A percentile compares a stretch with the other conserved stretches of the same genome.
Evolutionary conservation across 345 rosid species (phyloP).

Genomic region (Viola odorata): DNA sequence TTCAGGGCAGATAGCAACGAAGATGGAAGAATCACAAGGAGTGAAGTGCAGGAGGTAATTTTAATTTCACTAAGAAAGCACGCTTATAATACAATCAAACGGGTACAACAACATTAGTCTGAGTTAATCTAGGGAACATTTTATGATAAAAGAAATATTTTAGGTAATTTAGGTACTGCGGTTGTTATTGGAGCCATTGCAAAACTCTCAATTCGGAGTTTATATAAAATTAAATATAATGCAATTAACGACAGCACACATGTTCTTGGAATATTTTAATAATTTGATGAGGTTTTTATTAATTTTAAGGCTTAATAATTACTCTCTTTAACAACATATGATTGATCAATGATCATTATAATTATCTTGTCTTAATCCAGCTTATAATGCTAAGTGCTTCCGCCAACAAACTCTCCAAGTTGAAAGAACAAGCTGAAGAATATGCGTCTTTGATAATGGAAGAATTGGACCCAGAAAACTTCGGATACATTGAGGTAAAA

Average conservation of each 20-base stretch:
- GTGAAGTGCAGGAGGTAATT: conserved; percentile 80
- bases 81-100: too few relatives aligned
- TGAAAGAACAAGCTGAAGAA: conserved; percentile 90
- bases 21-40: conserved; percentile 79
- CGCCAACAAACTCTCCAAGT: conserved; percentile 80
- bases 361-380: conserved; percentile 31
- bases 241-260: too few relatives aligned
- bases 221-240: too few relatives aligned
- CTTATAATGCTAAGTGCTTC: conserved; percentile 95
- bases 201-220: too few relatives aligned
- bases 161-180: too few relatives aligned
- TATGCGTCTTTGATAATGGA: conserved; percentile 93
- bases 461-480: conserved; percentile 88
- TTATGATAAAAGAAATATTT: too few relatives aligned
- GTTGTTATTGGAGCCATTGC: too few relatives aligned
- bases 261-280: too few relatives aligned
- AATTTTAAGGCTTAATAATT: not conserved
- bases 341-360: not conserved
- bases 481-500: conserved; percentile 89
- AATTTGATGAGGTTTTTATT: not conserved
- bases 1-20: conserved; percentile 88
- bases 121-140: too few relatives aligned
- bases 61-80: not conserved
- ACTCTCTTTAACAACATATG: too few relatives aligned
- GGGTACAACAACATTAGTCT: too few relatives aligned